Conservation (phyloP, 495 filamentous ascomycete genomes). For the Filosporella fistucella region DNA sequence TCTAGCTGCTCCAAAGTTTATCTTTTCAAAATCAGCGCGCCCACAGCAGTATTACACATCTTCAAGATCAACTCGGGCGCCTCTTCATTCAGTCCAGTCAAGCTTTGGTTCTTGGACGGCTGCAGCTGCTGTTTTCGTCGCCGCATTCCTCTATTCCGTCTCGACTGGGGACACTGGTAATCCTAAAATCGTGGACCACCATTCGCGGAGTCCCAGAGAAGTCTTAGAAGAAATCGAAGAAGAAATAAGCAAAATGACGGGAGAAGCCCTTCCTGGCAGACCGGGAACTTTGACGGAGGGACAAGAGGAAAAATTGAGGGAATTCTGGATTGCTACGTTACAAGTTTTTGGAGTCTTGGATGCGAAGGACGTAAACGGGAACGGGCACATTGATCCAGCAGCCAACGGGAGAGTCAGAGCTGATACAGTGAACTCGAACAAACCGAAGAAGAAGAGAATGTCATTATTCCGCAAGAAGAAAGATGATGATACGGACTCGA, state of each 20-base stretch:
- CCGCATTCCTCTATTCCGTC: constrained; percentile 7
- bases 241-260: constrained; percentile 20
- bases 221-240: constrained; percentile 2
- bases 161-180: constrained; percentile 1
- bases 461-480: constrained; percentile 60
- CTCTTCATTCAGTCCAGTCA: no score
- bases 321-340: constrained; percentile 77
- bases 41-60: background rate
- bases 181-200: background rate
- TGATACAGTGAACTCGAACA: constrained; percentile 35
- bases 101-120: constrained; percentile 12
- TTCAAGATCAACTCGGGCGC: background rate
- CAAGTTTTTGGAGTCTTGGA: constrained; percentile 70
- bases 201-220: background rate
- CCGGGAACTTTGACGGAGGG: constrained; percentile 84
- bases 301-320: constrained; percentile 81
- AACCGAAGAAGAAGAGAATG: constrained; percentile 68
- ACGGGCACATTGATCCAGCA: background rate
- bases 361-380: constrained; percentile 15
- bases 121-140: background rate
- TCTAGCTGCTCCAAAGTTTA: no score
- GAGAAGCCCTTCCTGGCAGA: constrained; percentile 48
- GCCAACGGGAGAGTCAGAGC: constrained; percentile 8
- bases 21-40: background rate
- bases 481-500: constrained; percentile 41